These are phyloP conservation scores for Colletotrichum camelliae DNA, from an alignment of 2,329 filamentous ascomycete genomes.

Conservation along the genomic window DNA sequence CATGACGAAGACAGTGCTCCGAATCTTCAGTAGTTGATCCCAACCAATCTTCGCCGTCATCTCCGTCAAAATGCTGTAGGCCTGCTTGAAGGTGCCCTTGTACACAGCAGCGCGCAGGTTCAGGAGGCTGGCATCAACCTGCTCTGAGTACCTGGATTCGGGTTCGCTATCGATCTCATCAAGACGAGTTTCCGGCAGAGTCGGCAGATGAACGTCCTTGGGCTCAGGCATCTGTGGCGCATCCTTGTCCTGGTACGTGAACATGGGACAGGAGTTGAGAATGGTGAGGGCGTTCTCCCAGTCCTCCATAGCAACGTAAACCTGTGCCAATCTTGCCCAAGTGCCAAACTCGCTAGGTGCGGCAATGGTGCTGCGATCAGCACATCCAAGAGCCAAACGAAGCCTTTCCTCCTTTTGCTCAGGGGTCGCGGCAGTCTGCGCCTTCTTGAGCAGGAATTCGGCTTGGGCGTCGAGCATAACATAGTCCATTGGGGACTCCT, in stretches of 20 bases:
- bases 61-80: constrained; percentile 91
- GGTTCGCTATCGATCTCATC: constrained; percentile 97
- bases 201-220: constrained; percentile 83
- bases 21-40: constrained; percentile 93
- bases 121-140: constrained; percentile 84
- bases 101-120: constrained; percentile 89
- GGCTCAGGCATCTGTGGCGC: constrained; percentile 94
- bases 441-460: constrained; percentile 88
- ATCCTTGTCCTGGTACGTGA: constrained; percentile 99
- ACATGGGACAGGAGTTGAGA: constrained; percentile 98
- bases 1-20: constrained; percentile 99
- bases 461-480: constrained; percentile 95
- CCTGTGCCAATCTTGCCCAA: constrained; percentile 91
- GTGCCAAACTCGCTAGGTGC: constrained; percentile 97
- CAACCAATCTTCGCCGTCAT: constrained; percentile 97
- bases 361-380: constrained; percentile 91
- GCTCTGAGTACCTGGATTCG: constrained; percentile 79
- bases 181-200: constrained; percentile 85
- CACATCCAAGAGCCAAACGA: constrained; percentile 88
- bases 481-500: constrained; percentile 96
- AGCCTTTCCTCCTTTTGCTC: constrained; percentile 70
- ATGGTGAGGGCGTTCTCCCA: constrained; percentile 97
- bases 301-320: constrained; percentile 92
- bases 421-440: constrained; percentile 57
- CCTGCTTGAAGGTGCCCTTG: constrained; percentile 94